Base-by-base conservation (phyloP, 2,329 filamentous ascomycete genomes). In the Talaromyces sp. region DNA sequence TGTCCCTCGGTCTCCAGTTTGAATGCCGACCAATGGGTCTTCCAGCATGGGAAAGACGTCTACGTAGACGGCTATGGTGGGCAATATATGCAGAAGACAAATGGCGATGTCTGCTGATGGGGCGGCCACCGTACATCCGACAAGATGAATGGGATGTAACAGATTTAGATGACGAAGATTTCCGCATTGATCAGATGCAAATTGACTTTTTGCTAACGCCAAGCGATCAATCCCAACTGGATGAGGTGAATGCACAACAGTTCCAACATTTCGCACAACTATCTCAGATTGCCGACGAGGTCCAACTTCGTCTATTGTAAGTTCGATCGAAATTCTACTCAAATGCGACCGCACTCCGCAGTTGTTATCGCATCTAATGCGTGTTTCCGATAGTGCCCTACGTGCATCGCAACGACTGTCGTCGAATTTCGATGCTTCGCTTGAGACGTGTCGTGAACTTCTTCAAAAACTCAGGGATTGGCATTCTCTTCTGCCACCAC, bases 61-160 rank as follows among this genome's bases (percentile, higher is more conserved):
- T 72, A 6, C 64, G 70, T 3, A 48, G 66, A 24, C 50, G 70
- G n/a, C 50, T 73, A 4, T 73, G 70, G 68, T 72, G 70, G 70
- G 65, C 63, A 10, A 43, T 70, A 0, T 72, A 70, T 40, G 47
- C 63, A 1, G 65, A 72, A 43, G 69, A 71, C 43, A 72, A 67
- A 41, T 72, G 67, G 64, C 56, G 62, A 6, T 63, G 65, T 6
- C 51, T 71, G 10, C 56, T 71, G 11, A 57, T 65, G 48, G 69
- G 70, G 0, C 56, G 65, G 3, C 69, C 70, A 2, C 65, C 68
- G 0, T 65, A 61, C 22, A 68, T 72, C 19, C 57, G 60, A 6
- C 40, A 58, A 0, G 60, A 67, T 17, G 67, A 73, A 22, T 72
- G 67, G 67, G 60, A 65, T 49, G 62, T 65, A 17, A 52, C 52